Percentiles rank a stretch among this genome's conserved stretches.
phyloP scores from a whole-genome alignment of 2,329 filamentous ascomycete species.

The Fusarium musae region DNA sequence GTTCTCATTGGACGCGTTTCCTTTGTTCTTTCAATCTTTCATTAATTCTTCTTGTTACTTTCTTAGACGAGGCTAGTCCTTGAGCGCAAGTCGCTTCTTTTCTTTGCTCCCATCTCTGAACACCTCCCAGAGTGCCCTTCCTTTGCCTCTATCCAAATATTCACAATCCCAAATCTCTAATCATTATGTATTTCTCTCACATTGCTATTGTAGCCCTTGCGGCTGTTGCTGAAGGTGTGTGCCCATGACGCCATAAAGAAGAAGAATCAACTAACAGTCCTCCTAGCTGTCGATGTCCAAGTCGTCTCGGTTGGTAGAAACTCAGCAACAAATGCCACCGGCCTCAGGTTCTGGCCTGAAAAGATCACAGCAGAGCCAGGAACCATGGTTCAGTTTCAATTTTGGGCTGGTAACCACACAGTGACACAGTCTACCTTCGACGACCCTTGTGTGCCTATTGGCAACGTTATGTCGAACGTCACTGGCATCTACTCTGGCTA shows the following conservation, averaged over 20 bases:
- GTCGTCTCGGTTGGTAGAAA: slow-evolving; percentile 72
- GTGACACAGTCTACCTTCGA: slow-evolving; percentile 82
- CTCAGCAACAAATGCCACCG: slow-evolving; percentile 59
- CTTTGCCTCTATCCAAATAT: slow-evolving; percentile 32
- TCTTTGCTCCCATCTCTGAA: slow-evolving; percentile 3
- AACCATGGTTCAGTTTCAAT: slow-evolving; percentile 74
- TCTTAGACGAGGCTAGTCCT: slow-evolving; percentile 47
- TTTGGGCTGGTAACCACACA: slow-evolving; percentile 77
- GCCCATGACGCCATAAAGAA: neutral
- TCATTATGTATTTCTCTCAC: slow-evolving; percentile 63
- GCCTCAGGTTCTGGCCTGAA: slow-evolving; percentile 72
- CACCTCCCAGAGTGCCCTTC: slow-evolving; percentile 39
- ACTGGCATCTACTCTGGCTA: slow-evolving; percentile 75
- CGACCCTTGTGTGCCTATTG: slow-evolving; percentile 73
- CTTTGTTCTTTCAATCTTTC: slow-evolving; percentile 44
- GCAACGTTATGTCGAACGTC: slow-evolving; percentile 60
- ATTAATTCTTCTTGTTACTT: slow-evolving; percentile 25
- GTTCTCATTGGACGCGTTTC: slow-evolving; percentile 39
- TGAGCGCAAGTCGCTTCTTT: slow-evolving; percentile 47
- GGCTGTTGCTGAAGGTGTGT: slow-evolving; percentile 59
- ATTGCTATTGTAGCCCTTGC: slow-evolving; percentile 60
- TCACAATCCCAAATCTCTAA: slow-evolving; percentile 43
- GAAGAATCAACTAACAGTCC: slow-evolving; percentile 17
- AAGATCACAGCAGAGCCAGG: slow-evolving; percentile 72
- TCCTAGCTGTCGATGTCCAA: slow-evolving; percentile 60